These are phyloP conservation scores for Daldinia vernicosa DNA, from an alignment of 495 filamentous ascomycete species.

Conservation along the genomic window DNA sequence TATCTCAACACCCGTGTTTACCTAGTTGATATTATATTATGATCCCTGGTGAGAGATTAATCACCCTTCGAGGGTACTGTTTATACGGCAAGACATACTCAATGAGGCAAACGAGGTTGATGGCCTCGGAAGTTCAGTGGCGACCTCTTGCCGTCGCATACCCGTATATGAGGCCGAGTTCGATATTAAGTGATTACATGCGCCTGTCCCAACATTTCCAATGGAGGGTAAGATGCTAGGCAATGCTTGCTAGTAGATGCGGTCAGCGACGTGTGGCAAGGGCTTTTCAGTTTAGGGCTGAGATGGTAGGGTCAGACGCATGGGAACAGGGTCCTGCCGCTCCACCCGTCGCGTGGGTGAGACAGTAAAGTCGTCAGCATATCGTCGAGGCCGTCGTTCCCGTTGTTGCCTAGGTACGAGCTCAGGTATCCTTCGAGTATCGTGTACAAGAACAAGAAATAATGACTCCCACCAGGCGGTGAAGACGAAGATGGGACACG, in stretches of 20 bases:
- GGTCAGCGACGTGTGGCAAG: conserved; percentile 31
- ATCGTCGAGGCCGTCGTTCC: conserved; percentile 13
- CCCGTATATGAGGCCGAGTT: background rate
- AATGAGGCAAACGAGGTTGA: conserved; percentile 16
- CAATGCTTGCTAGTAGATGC: conserved; percentile 10
- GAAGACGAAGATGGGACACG: conserved; percentile 12
- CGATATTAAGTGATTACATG: conserved; percentile 36
- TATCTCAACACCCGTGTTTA: background rate
- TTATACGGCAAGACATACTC: conserved; percentile 30
- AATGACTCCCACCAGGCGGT: conserved; percentile 35
- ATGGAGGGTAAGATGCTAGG: conserved; percentile 16
- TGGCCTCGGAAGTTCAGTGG: conserved; percentile 12
- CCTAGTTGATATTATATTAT: background rate
- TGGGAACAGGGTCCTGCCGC: background rate
- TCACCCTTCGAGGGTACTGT: background rate
- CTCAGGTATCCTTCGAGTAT: conserved; percentile 1
- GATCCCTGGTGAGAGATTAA: background rate
- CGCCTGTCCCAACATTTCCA: conserved; percentile 19
- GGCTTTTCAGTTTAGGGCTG: conserved; percentile 24
- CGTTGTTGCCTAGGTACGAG: conserved; percentile 10
- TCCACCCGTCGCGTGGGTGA: conserved; percentile 23
- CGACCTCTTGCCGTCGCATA: conserved; percentile 13
- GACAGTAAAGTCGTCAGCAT: conserved; percentile 20
- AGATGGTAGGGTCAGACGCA: conserved; percentile 31
- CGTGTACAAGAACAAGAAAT: background rate